Evolutionary conservation across 2,329 filamentous ascomycete genomes (phyloP), one percentile per base, ranked within the genome.

Genomic region (Aspergillus pseudotamarii): DNA sequence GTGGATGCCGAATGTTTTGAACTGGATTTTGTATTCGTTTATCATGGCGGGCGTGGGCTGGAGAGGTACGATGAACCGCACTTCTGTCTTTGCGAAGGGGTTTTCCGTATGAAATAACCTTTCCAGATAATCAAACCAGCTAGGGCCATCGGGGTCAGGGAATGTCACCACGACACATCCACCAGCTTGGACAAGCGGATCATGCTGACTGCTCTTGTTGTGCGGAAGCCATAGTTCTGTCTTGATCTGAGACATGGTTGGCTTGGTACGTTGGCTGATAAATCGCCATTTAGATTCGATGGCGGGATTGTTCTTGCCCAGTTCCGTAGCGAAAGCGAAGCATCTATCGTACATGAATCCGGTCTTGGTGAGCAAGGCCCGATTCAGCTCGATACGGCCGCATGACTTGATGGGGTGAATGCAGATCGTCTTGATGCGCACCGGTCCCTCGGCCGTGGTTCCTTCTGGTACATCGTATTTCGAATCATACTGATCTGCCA

Each of bases 181-280:
- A 28, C 63, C 64, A 3, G 66, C 64, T 48, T 68, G 63, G 43
- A 62, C 67, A 11, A 64, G 57, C 8, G 57, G 32, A 43, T 69
- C 64, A 36, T 30, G 19, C 19, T 32, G 34, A 32, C 67, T 28
- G 48, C 61, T 66, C 2, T 51, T 30, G 21, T 59, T n/a, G n/a
- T 61, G 51, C 4, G 68, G 66, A 26, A 68, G 56, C 68, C 68
- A 71, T 53, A 71, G 10, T 34, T 71, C 66, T 6, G 63, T 65
- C 48, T 60, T 59, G 30, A 71, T 68, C 32, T 50, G 64, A 1
- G 68, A 63, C 69, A 71, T 71, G 12, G 36, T 32, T 6, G 69
- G 69, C 38, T 70, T 71, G 2, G 69, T 71, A 23, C 69, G 68
- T 57, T 71, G 69, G 50, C 68, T 69, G 62, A 71, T 68, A 11